These are phyloP conservation scores for Aspergillus fijiensis DNA, from an alignment of 2,329 filamentous ascomycete genomes.

Conservation along the genomic window DNA sequence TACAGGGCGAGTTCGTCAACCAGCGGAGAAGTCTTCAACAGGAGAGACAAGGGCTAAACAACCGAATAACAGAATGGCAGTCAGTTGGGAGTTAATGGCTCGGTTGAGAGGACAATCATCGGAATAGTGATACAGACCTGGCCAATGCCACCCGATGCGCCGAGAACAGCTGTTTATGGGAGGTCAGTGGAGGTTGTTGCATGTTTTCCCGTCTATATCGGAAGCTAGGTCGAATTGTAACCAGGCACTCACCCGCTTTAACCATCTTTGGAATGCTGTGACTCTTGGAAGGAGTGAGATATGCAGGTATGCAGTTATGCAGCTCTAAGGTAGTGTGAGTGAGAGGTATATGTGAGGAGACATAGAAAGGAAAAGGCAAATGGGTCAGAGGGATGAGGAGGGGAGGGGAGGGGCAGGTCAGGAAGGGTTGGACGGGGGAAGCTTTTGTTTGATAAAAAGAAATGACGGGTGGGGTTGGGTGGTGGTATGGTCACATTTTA, in stretches of 20 bases:
- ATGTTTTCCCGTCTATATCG: not conserved
- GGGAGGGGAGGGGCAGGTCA: not conserved
- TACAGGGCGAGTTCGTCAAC: slow-evolving; percentile 93
- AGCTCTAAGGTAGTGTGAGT: slow-evolving; percentile 1
- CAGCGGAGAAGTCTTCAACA: slow-evolving; percentile 85
- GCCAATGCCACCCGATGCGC: slow-evolving; percentile 96
- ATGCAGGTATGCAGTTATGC: not conserved
- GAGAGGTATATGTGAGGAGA: not conserved
- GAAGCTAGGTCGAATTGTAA: not conserved
- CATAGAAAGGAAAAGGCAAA: not conserved
- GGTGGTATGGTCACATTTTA: slow-evolving; percentile 10
- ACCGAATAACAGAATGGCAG: not conserved
- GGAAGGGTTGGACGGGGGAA: slow-evolving; percentile 2
- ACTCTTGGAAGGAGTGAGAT: slow-evolving; percentile 5
- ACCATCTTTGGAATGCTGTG: slow-evolving; percentile 43
- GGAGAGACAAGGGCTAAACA: slow-evolving; percentile 83
- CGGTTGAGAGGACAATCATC: slow-evolving; percentile 4
- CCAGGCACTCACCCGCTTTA: slow-evolving; percentile 43
- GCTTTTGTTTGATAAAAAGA: slow-evolving; percentile 6
- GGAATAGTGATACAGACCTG: slow-evolving; percentile 63
- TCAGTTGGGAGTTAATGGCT: not conserved
- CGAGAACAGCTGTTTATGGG: slow-evolving; percentile 67
- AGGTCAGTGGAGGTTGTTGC: slow-evolving; percentile 18
- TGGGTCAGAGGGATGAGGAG: slow-evolving; percentile 9
- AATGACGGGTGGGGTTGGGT: slow-evolving; percentile 14